Conservation (phyloP, 768 basidiomycete species). For the Panaeolus papilionaceus region DNA sequence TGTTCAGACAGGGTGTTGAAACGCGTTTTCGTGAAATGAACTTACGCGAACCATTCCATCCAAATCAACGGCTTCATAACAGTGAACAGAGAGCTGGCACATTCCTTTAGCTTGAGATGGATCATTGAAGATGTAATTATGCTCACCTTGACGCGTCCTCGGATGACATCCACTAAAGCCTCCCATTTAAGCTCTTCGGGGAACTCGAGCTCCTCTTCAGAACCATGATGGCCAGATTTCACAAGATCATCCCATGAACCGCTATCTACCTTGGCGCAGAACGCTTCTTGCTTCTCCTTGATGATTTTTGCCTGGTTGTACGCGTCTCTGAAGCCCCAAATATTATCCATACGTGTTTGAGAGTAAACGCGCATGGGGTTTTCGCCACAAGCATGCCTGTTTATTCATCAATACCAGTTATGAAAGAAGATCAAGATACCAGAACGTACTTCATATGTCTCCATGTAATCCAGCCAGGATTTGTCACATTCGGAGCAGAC, state of each 20-base stretch:
- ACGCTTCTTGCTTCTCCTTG: constrained; percentile 71
- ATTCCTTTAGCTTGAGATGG: not conserved
- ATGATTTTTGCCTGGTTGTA: constrained; percentile 73
- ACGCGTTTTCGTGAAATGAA: not conserved
- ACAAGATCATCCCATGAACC: constrained; percentile 50
- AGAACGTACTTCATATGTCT: constrained; percentile 74
- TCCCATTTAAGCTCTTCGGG: constrained; percentile 78
- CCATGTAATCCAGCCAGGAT: constrained; percentile 51
- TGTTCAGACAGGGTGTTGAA: not conserved
- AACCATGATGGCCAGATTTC: constrained; percentile 16
- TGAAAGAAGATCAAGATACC: not conserved
- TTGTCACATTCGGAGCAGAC: constrained; percentile 40
- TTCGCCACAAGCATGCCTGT: constrained; percentile 73
- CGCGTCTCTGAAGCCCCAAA: constrained; percentile 74
- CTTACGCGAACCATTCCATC: constrained; percentile 68
- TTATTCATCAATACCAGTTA: not conserved
- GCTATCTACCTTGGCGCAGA: constrained; percentile 56
- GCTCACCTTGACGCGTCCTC: constrained; percentile 75
- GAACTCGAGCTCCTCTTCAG: constrained; percentile 44
- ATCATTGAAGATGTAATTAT: not conserved
- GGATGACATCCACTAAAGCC: constrained; percentile 68
- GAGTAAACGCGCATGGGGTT: constrained; percentile 57
- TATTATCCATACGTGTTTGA: constrained; percentile 63
- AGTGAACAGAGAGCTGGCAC: constrained; percentile 45
- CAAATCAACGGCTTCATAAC: constrained; percentile 68